phyloP scores from a whole-genome alignment of 2,329 filamentous ascomycete genomes.

The Beauveria asiatica region DNA sequence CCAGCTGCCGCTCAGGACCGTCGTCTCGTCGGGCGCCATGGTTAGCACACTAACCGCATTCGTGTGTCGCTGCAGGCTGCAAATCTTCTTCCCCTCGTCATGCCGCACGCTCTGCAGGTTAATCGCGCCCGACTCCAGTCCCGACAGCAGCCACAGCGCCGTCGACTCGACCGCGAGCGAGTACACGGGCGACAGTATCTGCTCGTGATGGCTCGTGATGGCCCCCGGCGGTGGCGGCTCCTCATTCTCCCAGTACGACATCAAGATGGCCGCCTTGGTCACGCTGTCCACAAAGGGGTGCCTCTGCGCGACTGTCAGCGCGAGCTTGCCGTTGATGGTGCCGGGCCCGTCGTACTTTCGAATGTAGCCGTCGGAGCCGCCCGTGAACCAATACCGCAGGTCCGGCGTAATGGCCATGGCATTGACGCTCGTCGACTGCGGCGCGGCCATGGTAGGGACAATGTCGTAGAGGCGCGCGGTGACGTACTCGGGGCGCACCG shows the following conservation, averaged over 20 bases:
- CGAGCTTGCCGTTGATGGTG: slow-evolving; percentile 88
- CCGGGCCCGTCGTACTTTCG: slow-evolving; percentile 93
- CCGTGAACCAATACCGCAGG: slow-evolving; percentile 89
- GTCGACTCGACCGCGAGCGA: slow-evolving; percentile 85
- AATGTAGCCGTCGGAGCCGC: slow-evolving; percentile 90
- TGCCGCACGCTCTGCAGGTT: slow-evolving; percentile 90
- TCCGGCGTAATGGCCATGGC: slow-evolving; percentile 86
- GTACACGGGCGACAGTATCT: slow-evolving; percentile 79
- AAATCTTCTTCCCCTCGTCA: slow-evolving; percentile 86
- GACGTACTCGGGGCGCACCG: slow-evolving; percentile 68
- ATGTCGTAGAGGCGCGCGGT: slow-evolving; percentile 83
- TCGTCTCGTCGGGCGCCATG: slow-evolving; percentile 75
- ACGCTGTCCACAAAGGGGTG: slow-evolving; percentile 98
- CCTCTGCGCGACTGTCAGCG: slow-evolving; percentile 87
- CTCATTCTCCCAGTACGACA: slow-evolving; percentile 99
- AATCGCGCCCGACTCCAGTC: slow-evolving; percentile 82
- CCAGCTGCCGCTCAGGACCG: slow-evolving; percentile 88
- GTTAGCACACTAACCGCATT: slow-evolving; percentile 86
- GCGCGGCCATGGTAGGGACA: slow-evolving; percentile 91
- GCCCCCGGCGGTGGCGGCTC: slow-evolving; percentile 46
- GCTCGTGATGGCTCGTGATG: slow-evolving; percentile 42
- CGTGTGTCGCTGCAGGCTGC: slow-evolving; percentile 71
- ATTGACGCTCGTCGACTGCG: slow-evolving; percentile 93
- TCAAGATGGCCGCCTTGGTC: slow-evolving; percentile 83
- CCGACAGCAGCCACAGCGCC: slow-evolving; percentile 84